phyloP scores from a whole-genome alignment of 2,329 filamentous ascomycete genomes.

The Ascochyta fabae region DNA sequence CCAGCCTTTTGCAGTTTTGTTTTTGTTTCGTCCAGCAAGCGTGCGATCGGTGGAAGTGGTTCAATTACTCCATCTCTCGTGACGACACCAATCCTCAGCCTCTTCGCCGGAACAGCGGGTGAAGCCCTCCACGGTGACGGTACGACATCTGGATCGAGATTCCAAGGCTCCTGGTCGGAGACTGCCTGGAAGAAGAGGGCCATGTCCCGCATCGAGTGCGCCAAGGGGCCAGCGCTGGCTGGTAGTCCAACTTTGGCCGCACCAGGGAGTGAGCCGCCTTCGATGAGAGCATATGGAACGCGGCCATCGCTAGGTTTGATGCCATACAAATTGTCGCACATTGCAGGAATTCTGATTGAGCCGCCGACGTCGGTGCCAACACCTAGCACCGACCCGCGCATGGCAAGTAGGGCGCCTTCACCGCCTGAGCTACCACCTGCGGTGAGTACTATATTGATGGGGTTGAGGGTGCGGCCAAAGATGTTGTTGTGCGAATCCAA shows the following conservation, averaged over 20 bases:
- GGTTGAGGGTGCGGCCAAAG: conserved; percentile 56
- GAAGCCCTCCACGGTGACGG: conserved; percentile 48
- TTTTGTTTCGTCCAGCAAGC: conserved; percentile 56
- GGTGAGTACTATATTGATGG: conserved; percentile 56
- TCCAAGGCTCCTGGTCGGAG: conserved; percentile 60
- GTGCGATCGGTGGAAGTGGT: conserved; percentile 59
- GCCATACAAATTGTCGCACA: conserved; percentile 59
- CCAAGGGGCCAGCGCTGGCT: conserved; percentile 56
- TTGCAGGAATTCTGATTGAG: conserved; percentile 59
- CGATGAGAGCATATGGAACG: conserved; percentile 61
- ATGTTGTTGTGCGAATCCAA: conserved; percentile 61
- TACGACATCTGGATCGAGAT: conserved; percentile 53
- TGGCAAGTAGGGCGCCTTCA: conserved; percentile 59
- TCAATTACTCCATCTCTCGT: conserved; percentile 58
- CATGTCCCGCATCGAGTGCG: conserved; percentile 57
- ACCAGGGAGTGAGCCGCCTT: conserved; percentile 55
- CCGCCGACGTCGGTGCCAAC: conserved; percentile 64
- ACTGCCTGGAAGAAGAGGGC: conserved; percentile 63
- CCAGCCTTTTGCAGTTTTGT: conserved; percentile 43
- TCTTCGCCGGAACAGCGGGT: conserved; percentile 27
- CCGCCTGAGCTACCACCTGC: conserved; percentile 61
- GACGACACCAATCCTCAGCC: conserved; percentile 57
- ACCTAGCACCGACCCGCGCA: conserved; percentile 57
- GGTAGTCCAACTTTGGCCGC: conserved; percentile 55
- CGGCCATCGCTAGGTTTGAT: conserved; percentile 55